Conservation (phyloP, 345 rosid genomes). For the Populus alba region DNA sequence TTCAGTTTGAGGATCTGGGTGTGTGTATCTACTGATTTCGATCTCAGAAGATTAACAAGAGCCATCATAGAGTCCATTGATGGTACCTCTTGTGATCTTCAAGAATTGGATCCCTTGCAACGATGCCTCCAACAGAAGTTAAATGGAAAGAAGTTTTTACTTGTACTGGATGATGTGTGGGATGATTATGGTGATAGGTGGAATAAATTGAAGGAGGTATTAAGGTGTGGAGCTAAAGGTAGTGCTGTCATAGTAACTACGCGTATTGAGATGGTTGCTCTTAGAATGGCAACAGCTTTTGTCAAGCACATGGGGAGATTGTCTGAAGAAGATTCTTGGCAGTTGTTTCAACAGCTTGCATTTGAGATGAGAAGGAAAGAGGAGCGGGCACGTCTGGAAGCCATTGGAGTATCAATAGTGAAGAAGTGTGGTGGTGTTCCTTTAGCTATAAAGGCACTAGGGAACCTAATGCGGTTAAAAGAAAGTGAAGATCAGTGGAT, state of each 20-base stretch:
- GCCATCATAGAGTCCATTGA: constrained; percentile 2
- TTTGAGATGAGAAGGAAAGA: background rate
- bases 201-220: background rate
- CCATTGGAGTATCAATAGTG: constrained; percentile 8
- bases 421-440: constrained; percentile 19
- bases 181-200: background rate
- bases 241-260: background rate
- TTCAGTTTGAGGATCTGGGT: constrained; percentile 4
- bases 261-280: background rate
- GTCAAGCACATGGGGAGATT: background rate
- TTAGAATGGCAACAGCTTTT: background rate
- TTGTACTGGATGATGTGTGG: constrained; percentile 12
- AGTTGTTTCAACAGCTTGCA: background rate
- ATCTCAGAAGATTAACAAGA: background rate
- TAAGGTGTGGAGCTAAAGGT: background rate
- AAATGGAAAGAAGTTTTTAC: background rate
- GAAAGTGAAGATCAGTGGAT: constrained; percentile 5
- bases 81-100: background rate
- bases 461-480: constrained; percentile 7
- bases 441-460: constrained; percentile 5
- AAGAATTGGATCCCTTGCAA: constrained; percentile 4
- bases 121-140: background rate
- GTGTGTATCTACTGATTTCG: constrained; percentile 1
- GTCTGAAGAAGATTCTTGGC: constrained; percentile 13
- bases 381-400: background rate